phyloP scores from a whole-genome alignment of 768 basidiomycete genomes.

The Leucosporidium scottii region DNA sequence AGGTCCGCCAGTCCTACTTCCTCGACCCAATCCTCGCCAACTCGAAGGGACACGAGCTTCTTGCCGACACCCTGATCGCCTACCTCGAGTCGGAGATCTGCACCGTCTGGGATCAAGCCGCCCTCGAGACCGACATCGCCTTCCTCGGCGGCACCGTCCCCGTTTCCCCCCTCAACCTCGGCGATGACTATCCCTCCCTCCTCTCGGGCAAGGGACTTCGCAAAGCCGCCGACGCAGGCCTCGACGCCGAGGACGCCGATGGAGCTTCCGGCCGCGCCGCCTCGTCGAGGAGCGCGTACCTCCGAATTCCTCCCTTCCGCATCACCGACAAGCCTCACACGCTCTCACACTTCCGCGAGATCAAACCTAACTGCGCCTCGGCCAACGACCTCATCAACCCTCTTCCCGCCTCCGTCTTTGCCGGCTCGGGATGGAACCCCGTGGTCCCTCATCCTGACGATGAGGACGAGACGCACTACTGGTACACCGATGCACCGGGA shows the following conservation, averaged over 20 bases:
- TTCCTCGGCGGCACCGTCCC: constrained; percentile 22
- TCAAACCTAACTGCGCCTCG: constrained; percentile 82
- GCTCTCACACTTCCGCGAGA: constrained; percentile 62
- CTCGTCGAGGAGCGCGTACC: constrained; percentile 42
- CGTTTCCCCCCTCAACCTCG: constrained; percentile 17
- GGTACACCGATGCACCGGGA: constrained; percentile 79
- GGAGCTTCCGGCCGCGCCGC: constrained; percentile 11
- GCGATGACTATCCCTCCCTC: constrained; percentile 34
- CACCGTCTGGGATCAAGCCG: constrained; percentile 58
- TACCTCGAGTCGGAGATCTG: constrained; percentile 90
- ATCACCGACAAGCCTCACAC: constrained; percentile 54
- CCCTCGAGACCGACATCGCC: constrained; percentile 37
- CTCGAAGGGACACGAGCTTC: constrained; percentile 67
- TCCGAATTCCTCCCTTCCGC: constrained; percentile 62
- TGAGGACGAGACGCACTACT: constrained; percentile 68
- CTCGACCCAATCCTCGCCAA: constrained; percentile 77
- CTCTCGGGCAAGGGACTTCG: constrained; percentile 38
- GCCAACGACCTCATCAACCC: constrained; percentile 99
- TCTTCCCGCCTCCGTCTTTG: constrained; percentile 85
- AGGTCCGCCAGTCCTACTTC: constrained; percentile 62
- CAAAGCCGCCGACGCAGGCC: constrained; percentile 35
- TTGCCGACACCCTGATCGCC: constrained; percentile 82
- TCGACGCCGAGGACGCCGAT: constrained; percentile 36
- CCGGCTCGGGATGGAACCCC: constrained; percentile 86
- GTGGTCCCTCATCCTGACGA: constrained; percentile 44